phyloP scores from a whole-genome alignment of 2,329 filamentous ascomycete genomes.

The Hortaea werneckii region DNA sequence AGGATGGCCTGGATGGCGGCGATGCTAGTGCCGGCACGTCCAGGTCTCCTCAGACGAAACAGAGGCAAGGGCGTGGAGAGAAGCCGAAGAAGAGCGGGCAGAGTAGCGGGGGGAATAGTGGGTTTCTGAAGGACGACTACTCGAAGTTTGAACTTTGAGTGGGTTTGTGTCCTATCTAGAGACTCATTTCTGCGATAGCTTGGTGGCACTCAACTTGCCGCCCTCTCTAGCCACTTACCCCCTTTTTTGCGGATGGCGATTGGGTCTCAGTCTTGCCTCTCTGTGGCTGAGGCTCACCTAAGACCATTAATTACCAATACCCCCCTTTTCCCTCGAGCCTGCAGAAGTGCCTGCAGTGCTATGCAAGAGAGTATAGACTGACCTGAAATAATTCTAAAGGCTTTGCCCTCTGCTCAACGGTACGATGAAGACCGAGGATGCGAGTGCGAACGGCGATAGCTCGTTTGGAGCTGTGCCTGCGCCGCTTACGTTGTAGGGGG shows the following conservation, averaged over 20 bases:
- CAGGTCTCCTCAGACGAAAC: neutral
- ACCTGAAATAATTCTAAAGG: conserved; percentile 33
- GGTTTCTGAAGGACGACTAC: conserved; percentile 4
- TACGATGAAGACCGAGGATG: conserved; percentile 38
- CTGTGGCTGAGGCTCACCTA: too few species aligned
- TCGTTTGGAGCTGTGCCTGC: conserved; percentile 25
- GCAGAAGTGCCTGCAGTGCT: too few species aligned
- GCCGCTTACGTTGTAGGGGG: conserved; percentile 18
- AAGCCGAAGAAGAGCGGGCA: neutral
- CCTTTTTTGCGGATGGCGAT: too few species aligned
- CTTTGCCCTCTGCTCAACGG: conserved; percentile 80
- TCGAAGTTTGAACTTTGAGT: conserved; percentile 14
- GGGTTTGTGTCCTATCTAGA: neutral
- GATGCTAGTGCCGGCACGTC: conserved; percentile 1
- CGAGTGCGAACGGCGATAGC: conserved; percentile 21
- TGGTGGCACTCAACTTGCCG: too few species aligned
- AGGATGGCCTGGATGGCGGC: neutral
- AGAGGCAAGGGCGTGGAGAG: neutral
- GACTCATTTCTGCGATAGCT: too few species aligned
- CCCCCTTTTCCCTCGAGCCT: too few species aligned
- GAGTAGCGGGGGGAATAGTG: neutral
- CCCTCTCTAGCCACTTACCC: too few species aligned
- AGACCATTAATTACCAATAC: too few species aligned
- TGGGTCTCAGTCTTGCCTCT: too few species aligned
- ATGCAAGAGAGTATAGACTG: conserved; percentile 15